phyloP scores from a whole-genome alignment of 495 filamentous ascomycete genomes.

The Aspergillus kassunensis region DNA sequence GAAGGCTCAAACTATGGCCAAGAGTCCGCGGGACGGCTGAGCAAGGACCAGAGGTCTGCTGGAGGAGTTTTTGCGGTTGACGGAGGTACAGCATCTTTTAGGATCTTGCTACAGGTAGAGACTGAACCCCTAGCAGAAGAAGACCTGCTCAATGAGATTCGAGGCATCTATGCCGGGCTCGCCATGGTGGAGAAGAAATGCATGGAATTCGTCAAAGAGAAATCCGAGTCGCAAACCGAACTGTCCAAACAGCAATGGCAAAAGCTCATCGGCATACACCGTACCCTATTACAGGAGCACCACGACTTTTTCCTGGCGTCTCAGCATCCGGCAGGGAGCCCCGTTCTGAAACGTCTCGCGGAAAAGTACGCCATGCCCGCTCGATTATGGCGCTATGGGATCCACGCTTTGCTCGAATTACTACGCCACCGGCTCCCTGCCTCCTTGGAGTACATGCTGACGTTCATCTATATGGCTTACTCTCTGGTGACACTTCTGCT shows the following conservation, averaged over 20 bases:
- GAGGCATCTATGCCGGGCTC: slow-evolving; percentile 71
- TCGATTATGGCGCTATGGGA: slow-evolving; percentile 81
- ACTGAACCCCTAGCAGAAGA: slow-evolving; percentile 71
- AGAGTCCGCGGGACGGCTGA: slow-evolving; percentile 14
- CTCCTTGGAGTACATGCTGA: slow-evolving; percentile 73
- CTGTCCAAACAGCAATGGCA: slow-evolving; percentile 67
- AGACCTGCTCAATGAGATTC: slow-evolving; percentile 62
- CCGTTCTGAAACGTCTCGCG: slow-evolving; percentile 53
- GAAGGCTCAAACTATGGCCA: slow-evolving; percentile 16
- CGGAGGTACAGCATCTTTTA: slow-evolving; percentile 40
- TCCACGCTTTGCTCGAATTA: slow-evolving; percentile 73
- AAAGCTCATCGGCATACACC: slow-evolving; percentile 65
- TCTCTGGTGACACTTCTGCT: slow-evolving; percentile 74
- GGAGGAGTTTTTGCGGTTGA: slow-evolving; percentile 10
- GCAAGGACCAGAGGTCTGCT: slow-evolving; percentile 14
- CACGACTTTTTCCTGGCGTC: slow-evolving; percentile 79
- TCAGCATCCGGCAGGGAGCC: slow-evolving; percentile 66
- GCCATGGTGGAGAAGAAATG: slow-evolving; percentile 79
- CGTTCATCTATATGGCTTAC: slow-evolving; percentile 78
- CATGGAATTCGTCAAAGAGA: slow-evolving; percentile 64
- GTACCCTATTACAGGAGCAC: slow-evolving; percentile 70
- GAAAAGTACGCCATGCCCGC: slow-evolving; percentile 76
- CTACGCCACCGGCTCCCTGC: slow-evolving; percentile 64
- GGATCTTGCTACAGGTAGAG: slow-evolving; percentile 52
- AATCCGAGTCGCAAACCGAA: slow-evolving; percentile 38